Evolutionary conservation across 352 stramenopile genomes (phyloP).

Genomic region (Phytophthora hybrid): DNA sequence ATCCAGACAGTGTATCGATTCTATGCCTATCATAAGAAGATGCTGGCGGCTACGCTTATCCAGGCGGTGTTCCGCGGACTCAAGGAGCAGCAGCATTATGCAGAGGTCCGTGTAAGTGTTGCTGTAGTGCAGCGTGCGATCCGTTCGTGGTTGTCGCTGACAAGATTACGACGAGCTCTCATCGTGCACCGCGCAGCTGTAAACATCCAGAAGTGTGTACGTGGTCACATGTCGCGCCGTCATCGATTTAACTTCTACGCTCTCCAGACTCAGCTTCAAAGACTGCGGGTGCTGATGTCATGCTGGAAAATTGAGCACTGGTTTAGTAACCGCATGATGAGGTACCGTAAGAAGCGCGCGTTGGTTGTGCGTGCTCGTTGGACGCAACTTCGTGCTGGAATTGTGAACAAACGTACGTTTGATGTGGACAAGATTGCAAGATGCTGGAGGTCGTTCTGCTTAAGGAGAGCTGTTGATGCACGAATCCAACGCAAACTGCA

Average conservation of each 20-base stretch:
- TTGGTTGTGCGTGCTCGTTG: constrained; percentile 43
- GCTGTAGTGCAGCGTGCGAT: constrained; percentile 30
- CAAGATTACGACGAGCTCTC: constrained; percentile 31
- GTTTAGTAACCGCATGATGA: constrained; percentile 39
- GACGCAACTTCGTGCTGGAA: constrained; percentile 40
- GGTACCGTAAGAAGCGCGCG: constrained; percentile 35
- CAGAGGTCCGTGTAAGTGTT: constrained; percentile 8
- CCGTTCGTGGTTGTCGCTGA: constrained; percentile 26
- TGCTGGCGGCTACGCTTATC: constrained; percentile 34
- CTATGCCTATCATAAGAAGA: constrained; percentile 35
- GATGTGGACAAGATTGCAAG: constrained; percentile 38
- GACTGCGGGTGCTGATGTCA: constrained; percentile 46
- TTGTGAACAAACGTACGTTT: constrained; percentile 37
- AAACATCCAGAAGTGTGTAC: constrained; percentile 57
- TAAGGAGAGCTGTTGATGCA: constrained; percentile 32
- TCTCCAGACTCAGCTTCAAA: constrained; percentile 46
- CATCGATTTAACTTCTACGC: constrained; percentile 55
- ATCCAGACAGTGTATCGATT: constrained; percentile 45
- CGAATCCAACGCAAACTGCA: constrained; percentile 35
- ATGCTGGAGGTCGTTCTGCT: constrained; percentile 45
- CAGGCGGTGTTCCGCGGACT: constrained; percentile 43
- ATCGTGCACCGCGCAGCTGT: constrained; percentile 34
- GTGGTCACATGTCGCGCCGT: constrained; percentile 47
- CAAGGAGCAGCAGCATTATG: constrained; percentile 28
- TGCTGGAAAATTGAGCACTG: constrained; percentile 69